Percentiles rank a stretch among this genome's conserved stretches.
phyloP scores from a whole-genome alignment of 2,329 filamentous ascomycete genomes.

The Phoma sp. region DNA sequence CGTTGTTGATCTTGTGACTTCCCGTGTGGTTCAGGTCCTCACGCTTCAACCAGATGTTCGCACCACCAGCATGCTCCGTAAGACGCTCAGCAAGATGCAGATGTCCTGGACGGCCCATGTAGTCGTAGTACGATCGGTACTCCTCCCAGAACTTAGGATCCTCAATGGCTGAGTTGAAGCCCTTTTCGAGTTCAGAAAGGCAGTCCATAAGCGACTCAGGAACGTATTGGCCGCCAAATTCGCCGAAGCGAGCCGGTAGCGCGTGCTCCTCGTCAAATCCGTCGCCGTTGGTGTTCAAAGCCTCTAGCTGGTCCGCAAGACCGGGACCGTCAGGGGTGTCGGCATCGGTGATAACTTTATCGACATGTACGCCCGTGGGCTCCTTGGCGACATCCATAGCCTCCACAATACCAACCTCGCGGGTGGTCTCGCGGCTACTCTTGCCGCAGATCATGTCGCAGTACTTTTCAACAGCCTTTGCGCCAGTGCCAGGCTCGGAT shows the following conservation, averaged over 20 bases:
- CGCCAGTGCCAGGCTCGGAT: conserved; percentile 68
- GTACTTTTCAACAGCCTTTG: conserved; percentile 82
- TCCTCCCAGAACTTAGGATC: conserved; percentile 97
- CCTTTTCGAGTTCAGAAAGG: conserved; percentile 84
- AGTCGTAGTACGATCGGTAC: conserved; percentile 93
- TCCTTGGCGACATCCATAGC: conserved; percentile 67
- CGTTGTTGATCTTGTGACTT: conserved; percentile 99
- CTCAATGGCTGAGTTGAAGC: conserved; percentile 85
- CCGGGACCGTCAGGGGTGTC: conserved; percentile 65
- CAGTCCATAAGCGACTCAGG: conserved; percentile 98
- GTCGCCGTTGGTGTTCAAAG: conserved; percentile 68
- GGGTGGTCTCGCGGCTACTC: conserved; percentile 58
- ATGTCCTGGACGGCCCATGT: conserved; percentile 94
- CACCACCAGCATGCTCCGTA: conserved; percentile 86
- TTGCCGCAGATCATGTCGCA: conserved; percentile 74
- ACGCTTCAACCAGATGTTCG: conserved; percentile 96
- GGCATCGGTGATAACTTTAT: conserved; percentile 68
- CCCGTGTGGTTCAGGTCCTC: conserved; percentile 98
- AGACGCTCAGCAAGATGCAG: conserved; percentile 87
- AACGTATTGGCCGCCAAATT: conserved; percentile 97
- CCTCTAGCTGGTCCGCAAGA: conserved; percentile 82
- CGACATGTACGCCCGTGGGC: conserved; percentile 69
- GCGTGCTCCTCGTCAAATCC: conserved; percentile 51
- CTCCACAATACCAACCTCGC: conserved; percentile 74
- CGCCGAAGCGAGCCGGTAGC: conserved; percentile 86